phyloP scores from a whole-genome alignment of 1,284 basidiomycete genomes.

The Caloboletus firmus region DNA sequence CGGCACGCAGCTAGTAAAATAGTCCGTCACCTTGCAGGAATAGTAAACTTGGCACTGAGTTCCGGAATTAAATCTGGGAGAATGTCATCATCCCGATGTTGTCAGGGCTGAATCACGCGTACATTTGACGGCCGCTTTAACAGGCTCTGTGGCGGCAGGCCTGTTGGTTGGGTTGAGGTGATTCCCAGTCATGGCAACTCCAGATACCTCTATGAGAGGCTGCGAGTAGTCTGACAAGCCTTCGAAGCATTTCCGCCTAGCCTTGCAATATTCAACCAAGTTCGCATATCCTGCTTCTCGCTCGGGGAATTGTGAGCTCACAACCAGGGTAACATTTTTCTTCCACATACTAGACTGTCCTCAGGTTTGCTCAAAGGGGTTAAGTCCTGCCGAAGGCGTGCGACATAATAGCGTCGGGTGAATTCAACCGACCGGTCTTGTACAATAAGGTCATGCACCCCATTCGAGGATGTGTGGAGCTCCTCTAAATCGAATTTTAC shows the following conservation, averaged over 20 bases:
- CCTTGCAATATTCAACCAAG: constrained; percentile 64
- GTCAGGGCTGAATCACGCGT: constrained; percentile 20
- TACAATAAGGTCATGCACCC: constrained; percentile 61
- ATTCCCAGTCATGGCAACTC: constrained; percentile 51
- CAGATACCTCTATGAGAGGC: constrained; percentile 67
- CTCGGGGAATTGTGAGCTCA: constrained; percentile 40
- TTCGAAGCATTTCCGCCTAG: constrained; percentile 57
- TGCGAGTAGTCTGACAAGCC: constrained; percentile 62
- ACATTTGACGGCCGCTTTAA: constrained; percentile 56
- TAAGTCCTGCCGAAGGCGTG: constrained; percentile 60
- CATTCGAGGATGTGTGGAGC: constrained; percentile 41
- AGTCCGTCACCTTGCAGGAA: constrained; percentile 65
- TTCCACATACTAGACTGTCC: constrained; percentile 57
- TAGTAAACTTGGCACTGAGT: constrained; percentile 65
- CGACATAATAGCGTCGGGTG: constrained; percentile 62
- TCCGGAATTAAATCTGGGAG: constrained; percentile 73
- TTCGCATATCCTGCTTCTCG: constrained; percentile 56
- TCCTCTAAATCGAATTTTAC: constrained; percentile 48
- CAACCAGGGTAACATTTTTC: neutral
- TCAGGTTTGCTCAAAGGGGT: constrained; percentile 67
- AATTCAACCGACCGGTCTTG: constrained; percentile 77
- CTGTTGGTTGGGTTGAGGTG: constrained; percentile 51
- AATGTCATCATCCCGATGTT: constrained; percentile 27
- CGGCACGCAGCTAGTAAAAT: constrained; percentile 14
- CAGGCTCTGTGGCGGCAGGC: constrained; percentile 33